A percentile compares a stretch with the other conserved stretches of the same genome.
These are phyloP conservation scores for Fusarium verrucosum DNA, from an alignment of 2,329 filamentous ascomycete genomes.

Conservation along the genomic window DNA sequence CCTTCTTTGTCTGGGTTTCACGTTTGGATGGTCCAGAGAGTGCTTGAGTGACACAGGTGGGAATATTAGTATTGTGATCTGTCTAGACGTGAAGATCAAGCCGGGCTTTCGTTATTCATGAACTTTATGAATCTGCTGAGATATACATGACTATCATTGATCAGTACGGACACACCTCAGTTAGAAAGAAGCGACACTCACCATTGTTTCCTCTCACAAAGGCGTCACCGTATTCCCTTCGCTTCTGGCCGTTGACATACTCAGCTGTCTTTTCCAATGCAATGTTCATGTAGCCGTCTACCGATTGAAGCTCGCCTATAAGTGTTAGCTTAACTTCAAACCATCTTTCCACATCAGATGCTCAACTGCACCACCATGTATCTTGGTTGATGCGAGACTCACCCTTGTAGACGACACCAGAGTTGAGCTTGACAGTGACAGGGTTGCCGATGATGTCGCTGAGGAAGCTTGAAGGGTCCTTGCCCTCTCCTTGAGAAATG, in stretches of 20 bases:
- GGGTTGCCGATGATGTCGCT: conserved; percentile 93
- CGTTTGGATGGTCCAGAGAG: conserved; percentile 43
- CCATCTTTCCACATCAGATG: not conserved
- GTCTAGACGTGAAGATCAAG: conserved; percentile 12
- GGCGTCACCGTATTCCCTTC: conserved; percentile 88
- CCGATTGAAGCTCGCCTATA: conserved; percentile 90
- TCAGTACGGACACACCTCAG: conserved; percentile 14
- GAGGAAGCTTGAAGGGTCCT: conserved; percentile 92
- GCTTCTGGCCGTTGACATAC: conserved; percentile 84
- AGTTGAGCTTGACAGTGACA: conserved; percentile 97
- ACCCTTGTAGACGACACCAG: conserved; percentile 99
- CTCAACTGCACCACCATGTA: not conserved
- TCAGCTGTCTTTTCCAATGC: conserved; percentile 95
- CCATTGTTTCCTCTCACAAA: conserved; percentile 98
- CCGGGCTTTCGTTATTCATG: conserved; percentile 34
- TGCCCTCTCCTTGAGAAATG: conserved; percentile 72
- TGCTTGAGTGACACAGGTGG: not conserved
- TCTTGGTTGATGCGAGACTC: conserved; percentile 40
- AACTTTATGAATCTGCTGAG: conserved; percentile 64
- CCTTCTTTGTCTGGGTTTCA: conserved; percentile 70
- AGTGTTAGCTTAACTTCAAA: conserved; percentile 4
- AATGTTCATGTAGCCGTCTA: conserved; percentile 99
- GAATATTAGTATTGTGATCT: not conserved
- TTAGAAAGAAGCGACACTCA: conserved; percentile 51
- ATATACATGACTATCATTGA: conserved; percentile 71